These are phyloP conservation scores for Gossypium arboreum DNA, from an alignment of 345 rosid genomes.

Conservation along the genomic window DNA sequence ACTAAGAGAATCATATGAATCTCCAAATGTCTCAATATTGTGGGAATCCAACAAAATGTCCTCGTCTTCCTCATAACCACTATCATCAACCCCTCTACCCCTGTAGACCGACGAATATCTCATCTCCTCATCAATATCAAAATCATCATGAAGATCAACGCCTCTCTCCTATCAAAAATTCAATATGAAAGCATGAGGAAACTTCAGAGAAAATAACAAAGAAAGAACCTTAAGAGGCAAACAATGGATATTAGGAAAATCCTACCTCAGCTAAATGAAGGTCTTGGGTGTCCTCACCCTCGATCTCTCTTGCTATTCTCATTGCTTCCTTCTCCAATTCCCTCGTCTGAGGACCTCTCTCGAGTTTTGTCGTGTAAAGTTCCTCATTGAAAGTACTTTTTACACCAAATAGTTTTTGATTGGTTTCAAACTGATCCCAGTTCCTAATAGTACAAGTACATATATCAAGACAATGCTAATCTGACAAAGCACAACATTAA, in stretches of 20 bases:
- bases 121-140: constrained; percentile 77
- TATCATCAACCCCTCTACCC: constrained; percentile 54
- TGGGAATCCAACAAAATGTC: constrained; percentile 53
- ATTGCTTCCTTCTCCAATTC: constrained; percentile 71
- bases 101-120: constrained; percentile 77
- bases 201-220: constrained; percentile 2
- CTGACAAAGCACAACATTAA: no score
- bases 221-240: constrained; percentile 11
- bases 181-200: constrained; percentile 11
- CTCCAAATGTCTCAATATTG: constrained; percentile 64
- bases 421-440: no score
- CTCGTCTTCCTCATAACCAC: constrained; percentile 74
- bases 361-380: constrained; percentile 64
- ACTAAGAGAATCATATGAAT: constrained; percentile 37
- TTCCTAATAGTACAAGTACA: no score
- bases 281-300: constrained; percentile 77
- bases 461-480: no score
- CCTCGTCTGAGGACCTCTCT: constrained; percentile 55
- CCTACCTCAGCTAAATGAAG: constrained; percentile 90
- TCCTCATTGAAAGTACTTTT: no score
- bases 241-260: constrained; percentile 13
- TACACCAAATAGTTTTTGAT: no score
- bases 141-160: constrained; percentile 44
- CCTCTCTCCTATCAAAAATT: constrained; percentile 80
- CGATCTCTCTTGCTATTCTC: constrained; percentile 87